Evolutionary conservation across 2,329 filamentous ascomycete genomes (phyloP).

Genomic region (Trichoderma citrinoviride): DNA sequence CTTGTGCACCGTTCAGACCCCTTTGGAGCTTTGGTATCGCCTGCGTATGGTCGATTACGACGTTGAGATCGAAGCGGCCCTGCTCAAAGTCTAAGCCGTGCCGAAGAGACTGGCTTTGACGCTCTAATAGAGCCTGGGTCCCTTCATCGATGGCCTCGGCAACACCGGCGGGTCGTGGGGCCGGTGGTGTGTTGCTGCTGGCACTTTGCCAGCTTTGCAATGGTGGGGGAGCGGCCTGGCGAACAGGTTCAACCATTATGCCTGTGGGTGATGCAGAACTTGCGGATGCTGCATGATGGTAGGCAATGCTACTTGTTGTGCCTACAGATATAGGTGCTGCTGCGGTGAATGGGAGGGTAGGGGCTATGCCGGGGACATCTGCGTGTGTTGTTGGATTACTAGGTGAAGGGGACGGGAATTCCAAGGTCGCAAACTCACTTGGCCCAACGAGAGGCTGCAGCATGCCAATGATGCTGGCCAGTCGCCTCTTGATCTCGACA

Average conservation of each 20-base stretch:
- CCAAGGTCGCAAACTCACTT: conserved; percentile 24
- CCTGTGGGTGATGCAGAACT: not conserved
- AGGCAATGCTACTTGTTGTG: conserved; percentile 23
- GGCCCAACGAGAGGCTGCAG: conserved; percentile 56
- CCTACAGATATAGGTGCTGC: conserved; percentile 27
- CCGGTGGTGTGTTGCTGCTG: conserved; percentile 3
- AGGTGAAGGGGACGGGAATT: not conserved
- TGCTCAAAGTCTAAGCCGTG: conserved; percentile 60
- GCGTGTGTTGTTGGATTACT: not conserved
- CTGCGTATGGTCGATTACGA: conserved; percentile 63
- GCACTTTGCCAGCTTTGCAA: conserved; percentile 9
- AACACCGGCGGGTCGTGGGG: not conserved
- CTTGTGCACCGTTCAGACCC: conserved; percentile 48
- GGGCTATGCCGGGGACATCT: conserved; percentile 33
- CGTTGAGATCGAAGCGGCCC: conserved; percentile 70
- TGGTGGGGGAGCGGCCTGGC: not conserved
- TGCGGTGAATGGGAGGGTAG: conserved; percentile 31
- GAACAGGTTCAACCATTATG: not conserved
- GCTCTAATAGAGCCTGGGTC: conserved; percentile 35
- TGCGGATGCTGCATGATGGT: conserved; percentile 1
- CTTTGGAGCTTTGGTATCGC: conserved; percentile 50
- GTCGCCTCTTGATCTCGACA: conserved; percentile 67
- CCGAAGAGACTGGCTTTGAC: conserved; percentile 49
- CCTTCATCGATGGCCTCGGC: conserved; percentile 1
- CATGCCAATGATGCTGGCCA: conserved; percentile 63